A percentile compares a stretch with the other conserved stretches of the same genome.
Conservation (phyloP, 2,329 filamentous ascomycete species). For the Pyrenophora graminea region DNA sequence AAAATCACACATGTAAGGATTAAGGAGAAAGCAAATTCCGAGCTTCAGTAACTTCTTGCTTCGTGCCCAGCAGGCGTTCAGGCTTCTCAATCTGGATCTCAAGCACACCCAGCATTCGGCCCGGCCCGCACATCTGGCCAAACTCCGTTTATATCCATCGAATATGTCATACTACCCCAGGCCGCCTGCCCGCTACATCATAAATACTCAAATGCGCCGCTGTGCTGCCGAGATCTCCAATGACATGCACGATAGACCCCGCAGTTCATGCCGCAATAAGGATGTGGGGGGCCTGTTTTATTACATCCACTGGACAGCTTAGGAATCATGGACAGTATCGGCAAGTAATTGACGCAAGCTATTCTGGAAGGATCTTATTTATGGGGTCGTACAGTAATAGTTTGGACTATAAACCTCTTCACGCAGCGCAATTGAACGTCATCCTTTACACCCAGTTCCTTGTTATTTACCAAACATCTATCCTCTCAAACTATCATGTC, state of each 20-base stretch:
- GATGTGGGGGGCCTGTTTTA: constrained; percentile 2
- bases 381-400: too few relatives aligned
- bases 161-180: constrained; percentile 1
- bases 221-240: background rate
- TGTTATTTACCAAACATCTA: background rate
- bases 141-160: constrained; percentile 3
- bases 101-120: too few relatives aligned
- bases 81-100: too few relatives aligned
- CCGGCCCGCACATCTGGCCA: background rate
- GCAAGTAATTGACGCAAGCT: background rate
- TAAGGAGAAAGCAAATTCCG: too few relatives aligned
- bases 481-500: constrained; percentile 22
- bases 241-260: background rate
- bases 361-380: background rate
- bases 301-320: background rate
- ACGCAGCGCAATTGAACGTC: background rate
- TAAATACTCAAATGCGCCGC: constrained; percentile 1
- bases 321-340: background rate
- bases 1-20: too few relatives aligned
- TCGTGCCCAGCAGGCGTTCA: too few relatives aligned
- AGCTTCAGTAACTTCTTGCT: too few relatives aligned
- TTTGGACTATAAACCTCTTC: background rate
- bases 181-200: background rate
- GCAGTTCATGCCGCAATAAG: background rate
- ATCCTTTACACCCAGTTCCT: background rate